Conservation (phyloP, 2,329 filamentous ascomycete species). For the Verruconis gallopava region DNA sequence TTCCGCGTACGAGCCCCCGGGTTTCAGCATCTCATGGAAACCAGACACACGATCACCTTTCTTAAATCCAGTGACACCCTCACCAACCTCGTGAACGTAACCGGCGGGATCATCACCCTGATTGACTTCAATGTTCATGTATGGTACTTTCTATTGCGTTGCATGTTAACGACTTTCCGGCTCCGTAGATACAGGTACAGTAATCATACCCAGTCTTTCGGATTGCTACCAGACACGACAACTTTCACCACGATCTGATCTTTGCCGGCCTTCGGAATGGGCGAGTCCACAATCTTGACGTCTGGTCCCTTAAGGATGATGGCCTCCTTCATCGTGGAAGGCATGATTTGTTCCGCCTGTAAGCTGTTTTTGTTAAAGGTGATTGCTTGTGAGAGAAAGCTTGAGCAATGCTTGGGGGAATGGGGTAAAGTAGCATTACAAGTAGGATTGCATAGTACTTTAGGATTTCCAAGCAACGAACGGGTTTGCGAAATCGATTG, state of each 20-base stretch:
- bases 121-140: constrained; percentile 7
- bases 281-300: constrained; percentile 8
- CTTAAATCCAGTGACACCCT: constrained; percentile 13
- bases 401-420: too few relatives aligned
- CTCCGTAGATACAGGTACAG: neutral
- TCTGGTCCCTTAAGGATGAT: neutral
- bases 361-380: too few relatives aligned
- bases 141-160: neutral
- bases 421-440: too few relatives aligned
- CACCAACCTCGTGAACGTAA: constrained; percentile 14
- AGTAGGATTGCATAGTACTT: too few relatives aligned
- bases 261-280: constrained; percentile 3
- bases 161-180: neutral
- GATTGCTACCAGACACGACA: constrained; percentile 12
- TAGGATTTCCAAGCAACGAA: too few relatives aligned
- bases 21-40: constrained; percentile 25
- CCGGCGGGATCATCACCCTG: constrained; percentile 14
- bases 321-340: constrained; percentile 7
- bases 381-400: too few relatives aligned
- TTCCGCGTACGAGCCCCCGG: constrained; percentile 28
- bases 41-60: constrained; percentile 15
- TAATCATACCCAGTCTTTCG: constrained; percentile 13
- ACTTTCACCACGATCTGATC: constrained; percentile 14
- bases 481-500: too few relatives aligned
- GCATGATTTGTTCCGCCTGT: too few relatives aligned